Base-by-base conservation (phyloP, 768 basidiomycete species). In the Goffeauzyma gilvescens region DNA sequence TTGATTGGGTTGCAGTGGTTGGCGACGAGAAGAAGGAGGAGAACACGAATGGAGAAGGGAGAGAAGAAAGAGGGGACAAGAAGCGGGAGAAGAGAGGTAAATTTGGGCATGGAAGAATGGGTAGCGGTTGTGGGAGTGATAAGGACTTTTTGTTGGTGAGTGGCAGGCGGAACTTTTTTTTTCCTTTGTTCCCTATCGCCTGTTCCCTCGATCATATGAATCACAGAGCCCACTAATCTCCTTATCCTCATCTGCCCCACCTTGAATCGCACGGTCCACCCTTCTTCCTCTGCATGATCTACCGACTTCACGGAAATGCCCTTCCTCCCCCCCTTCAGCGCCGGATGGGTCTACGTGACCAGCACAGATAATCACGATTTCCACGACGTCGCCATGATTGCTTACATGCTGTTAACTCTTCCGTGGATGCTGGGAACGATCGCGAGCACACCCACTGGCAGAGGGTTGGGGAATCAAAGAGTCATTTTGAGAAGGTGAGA, bases 301-400 rank as follows among this genome's bases (percentile, higher is more conserved):
- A n/a, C n/a, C n/a, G n/a, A n/a, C n/a, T n/a, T n/a, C n/a, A n/a
- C n/a, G n/a, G n/a, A n/a, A n/a, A n/a, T n/a, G n/a, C n/a, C n/a
- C n/a, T n/a, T n/a, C n/a, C n/a, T n/a, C n/a, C n/a, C n/a, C n/a
- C n/a, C n/a, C n/a, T n/a, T 5, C 39, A 63, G 61, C 53, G 86
- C 82, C 24, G 84, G 86, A 21, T 90, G 85, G 85, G 82, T 87
- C 22, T 90, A 76, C 54, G 75, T 89, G 54, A 87, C 86, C 0
- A 62, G 81, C 2, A 74, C 66, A 39, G 85, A 89, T 57, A 72
- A 81, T 63, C 82, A 84, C 52, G 57, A 81, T 54, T 68, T 69
- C 12, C 86, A 90, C 64, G 86, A 90, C 58, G 64, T 85, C 27
- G 74, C 77, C 57, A 90, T 90, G 86, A 76, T 89, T 46, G 60